Conservation (phyloP, 257 asterid genomes). For the Primulina tabacum region DNA sequence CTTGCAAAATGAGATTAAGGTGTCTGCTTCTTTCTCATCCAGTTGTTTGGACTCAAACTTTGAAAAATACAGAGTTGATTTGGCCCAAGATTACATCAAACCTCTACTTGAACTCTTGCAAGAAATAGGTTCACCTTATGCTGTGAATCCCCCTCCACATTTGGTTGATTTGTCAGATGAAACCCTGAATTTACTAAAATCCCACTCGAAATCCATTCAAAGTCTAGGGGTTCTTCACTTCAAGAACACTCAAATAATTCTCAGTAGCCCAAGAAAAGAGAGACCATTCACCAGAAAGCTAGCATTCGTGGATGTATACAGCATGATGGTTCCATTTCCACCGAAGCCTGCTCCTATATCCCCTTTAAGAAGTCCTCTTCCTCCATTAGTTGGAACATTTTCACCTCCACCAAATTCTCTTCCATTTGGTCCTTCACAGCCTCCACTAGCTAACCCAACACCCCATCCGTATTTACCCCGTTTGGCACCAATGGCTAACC, state of each 20-base stretch:
- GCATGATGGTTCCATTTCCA: conserved; percentile 37
- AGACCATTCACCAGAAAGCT: conserved; percentile 52
- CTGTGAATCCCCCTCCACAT: conserved; percentile 32
- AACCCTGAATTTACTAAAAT: conserved; percentile 21
- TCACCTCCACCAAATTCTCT: conserved; percentile 42
- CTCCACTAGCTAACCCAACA: conserved; percentile 27
- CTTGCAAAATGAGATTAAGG: conserved; percentile 60
- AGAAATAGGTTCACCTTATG: conserved; percentile 47
- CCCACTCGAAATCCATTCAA: conserved; percentile 39
- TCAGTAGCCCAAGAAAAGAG: conserved; percentile 11
- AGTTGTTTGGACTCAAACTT: conserved; percentile 41
- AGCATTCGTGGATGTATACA: conserved; percentile 34
- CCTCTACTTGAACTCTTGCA: conserved; percentile 50
- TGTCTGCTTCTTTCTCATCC: conserved; percentile 50
- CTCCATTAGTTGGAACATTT: conserved; percentile 63
- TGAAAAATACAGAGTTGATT: conserved; percentile 31
- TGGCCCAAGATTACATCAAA: conserved; percentile 34
- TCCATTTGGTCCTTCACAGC: conserved; percentile 38
- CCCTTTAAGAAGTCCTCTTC: conserved; percentile 56
- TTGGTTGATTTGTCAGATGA: conserved; percentile 26
- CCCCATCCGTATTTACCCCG: conserved; percentile 40
- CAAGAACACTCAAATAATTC: conserved; percentile 29
- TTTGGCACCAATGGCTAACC: conserved; percentile 43
- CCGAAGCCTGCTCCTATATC: conserved; percentile 49
- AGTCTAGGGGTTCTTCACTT: conserved; percentile 35